Evolutionary conservation across 768 basidiomycete genomes (phyloP).

Genomic region (Mycena vulgaris): DNA sequence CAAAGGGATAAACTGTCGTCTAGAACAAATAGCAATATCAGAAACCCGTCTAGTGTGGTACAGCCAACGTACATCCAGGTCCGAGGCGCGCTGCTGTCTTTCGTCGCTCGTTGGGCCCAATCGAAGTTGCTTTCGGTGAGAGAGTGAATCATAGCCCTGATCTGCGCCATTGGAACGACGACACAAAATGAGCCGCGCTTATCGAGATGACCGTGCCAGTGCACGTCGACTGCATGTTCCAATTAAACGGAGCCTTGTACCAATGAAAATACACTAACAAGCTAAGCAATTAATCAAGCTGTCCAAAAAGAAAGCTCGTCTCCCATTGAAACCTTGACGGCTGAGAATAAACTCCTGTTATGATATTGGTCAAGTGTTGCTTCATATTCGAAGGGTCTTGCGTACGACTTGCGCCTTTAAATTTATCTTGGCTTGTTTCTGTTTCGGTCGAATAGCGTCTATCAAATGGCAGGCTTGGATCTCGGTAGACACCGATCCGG

Average conservation of each 20-base stretch:
- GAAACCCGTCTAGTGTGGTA: not conserved
- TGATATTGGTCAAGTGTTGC: not conserved
- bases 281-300: not conserved
- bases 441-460: not conserved
- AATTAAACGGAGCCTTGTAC: not conserved
- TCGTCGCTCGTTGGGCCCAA: not conserved
- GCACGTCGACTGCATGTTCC: constrained; percentile 6
- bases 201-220: constrained; percentile 3
- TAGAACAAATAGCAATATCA: constrained; percentile 14
- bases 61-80: constrained; percentile 16
- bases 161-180: not conserved
- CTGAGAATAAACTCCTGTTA: constrained; percentile 12
- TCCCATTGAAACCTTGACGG: constrained; percentile 5
- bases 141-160: not conserved
- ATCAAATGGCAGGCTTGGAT: constrained; percentile 4
- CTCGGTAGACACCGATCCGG: not conserved
- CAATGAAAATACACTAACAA: constrained; percentile 9
- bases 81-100: not conserved
- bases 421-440: not conserved
- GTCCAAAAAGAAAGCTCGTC: not conserved
- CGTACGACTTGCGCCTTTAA: not conserved
- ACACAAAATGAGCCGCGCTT: constrained; percentile 9
- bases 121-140: not conserved
- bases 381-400: not conserved
- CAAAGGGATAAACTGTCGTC: not conserved